These are phyloP conservation scores for Akanthomyces muscarius DNA, from an alignment of 2,329 filamentous ascomycete genomes.

Conservation along the genomic window DNA sequence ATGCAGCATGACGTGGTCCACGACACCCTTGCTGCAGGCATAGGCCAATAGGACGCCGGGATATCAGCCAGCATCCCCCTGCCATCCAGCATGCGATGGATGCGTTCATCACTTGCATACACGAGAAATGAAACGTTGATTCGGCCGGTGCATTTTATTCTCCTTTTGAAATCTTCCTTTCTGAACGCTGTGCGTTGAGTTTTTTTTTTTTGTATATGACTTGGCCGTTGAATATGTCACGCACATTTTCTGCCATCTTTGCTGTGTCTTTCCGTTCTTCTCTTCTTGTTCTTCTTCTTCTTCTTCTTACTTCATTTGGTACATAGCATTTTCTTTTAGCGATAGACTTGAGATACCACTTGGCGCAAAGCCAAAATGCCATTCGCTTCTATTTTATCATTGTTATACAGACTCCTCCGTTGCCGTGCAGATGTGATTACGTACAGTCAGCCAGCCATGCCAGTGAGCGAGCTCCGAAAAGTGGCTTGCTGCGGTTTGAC, in stretches of 20 bases:
- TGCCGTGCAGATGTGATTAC: neutral
- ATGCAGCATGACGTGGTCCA: constrained; percentile 14
- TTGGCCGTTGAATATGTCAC: neutral
- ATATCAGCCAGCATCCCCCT: neutral
- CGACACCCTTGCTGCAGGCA: neutral
- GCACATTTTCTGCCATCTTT: too few species aligned
- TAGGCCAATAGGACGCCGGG: neutral
- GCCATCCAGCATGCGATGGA: neutral
- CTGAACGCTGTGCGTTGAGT: constrained; percentile 1
- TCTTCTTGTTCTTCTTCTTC: neutral
- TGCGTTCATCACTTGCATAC: neutral
- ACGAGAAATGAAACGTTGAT: constrained; percentile 10
- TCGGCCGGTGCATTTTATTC: neutral
- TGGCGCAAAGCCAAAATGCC: constrained; percentile 7
- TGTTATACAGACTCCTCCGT: too few species aligned
- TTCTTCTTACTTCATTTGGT: neutral
- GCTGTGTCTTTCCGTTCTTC: neutral
- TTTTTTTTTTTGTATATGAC: neutral
- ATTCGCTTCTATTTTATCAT: constrained; percentile 5
- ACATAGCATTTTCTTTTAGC: constrained; percentile 7
- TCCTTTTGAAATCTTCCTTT: neutral
- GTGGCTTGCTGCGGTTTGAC: neutral
- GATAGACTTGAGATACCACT: constrained; percentile 17
- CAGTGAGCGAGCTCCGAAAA: neutral
- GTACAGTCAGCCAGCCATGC: neutral